phyloP scores from a whole-genome alignment of 495 filamentous ascomycete genomes.

The Talaromyces trachyspermus region DNA sequence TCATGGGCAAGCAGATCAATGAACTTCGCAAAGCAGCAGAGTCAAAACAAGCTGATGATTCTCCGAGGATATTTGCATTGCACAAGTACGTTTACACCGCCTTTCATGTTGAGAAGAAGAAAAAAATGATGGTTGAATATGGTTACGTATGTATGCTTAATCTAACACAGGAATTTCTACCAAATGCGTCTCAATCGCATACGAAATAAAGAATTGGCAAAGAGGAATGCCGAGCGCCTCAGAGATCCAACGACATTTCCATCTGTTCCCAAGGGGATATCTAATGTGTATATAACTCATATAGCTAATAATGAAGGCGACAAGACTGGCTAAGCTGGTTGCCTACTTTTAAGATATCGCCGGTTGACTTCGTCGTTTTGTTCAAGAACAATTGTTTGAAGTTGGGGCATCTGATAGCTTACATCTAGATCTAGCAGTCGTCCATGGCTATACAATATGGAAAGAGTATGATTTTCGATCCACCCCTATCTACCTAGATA shows the following conservation, averaged over 20 bases:
- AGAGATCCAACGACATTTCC: conserved; percentile 75
- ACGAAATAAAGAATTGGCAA: conserved; percentile 71
- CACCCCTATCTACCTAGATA: too few relatives aligned
- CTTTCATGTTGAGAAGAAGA: conserved; percentile 11
- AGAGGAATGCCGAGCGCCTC: conserved; percentile 72
- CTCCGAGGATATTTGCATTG: conserved; percentile 74
- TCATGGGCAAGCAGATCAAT: conserved; percentile 1
- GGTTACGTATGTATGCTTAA: too few relatives aligned
- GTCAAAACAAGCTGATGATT: conserved; percentile 21
- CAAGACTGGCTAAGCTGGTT: too few relatives aligned
- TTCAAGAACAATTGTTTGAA: too few relatives aligned
- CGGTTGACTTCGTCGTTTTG: not conserved
- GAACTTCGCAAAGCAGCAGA: conserved; percentile 11
- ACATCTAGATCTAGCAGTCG: too few relatives aligned
- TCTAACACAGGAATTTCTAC: conserved; percentile 74
- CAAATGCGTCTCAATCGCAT: conserved; percentile 75
- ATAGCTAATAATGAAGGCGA: too few relatives aligned
- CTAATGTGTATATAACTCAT: too few relatives aligned
- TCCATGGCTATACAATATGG: too few relatives aligned
- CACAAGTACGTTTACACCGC: conserved; percentile 56
- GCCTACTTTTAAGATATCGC: too few relatives aligned
- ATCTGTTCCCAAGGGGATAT: conserved; percentile 67
- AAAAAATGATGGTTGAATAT: too few relatives aligned
- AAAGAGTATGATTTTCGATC: too few relatives aligned
- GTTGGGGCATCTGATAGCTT: too few relatives aligned